Conservation (phyloP, 2,329 filamentous ascomycete genomes). For the Plenodomus lindquistii region DNA sequence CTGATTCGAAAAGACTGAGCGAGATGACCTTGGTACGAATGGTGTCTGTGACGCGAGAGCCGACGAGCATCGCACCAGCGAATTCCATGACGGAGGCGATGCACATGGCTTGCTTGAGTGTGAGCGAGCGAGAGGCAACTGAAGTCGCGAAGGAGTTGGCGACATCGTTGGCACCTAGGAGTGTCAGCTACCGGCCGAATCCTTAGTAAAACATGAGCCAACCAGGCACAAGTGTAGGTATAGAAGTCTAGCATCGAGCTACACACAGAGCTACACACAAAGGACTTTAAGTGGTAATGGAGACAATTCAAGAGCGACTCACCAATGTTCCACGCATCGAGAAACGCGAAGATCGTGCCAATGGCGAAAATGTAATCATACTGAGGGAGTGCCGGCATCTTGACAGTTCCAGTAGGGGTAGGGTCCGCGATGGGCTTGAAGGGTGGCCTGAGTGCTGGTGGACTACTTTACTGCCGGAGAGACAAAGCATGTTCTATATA, state of each 20-base stretch:
- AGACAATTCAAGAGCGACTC: slow-evolving; percentile 2
- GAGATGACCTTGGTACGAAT: slow-evolving; percentile 55
- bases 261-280: background rate
- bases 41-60: slow-evolving; percentile 49
- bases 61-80: slow-evolving; percentile 48
- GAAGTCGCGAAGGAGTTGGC: slow-evolving; percentile 56
- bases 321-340: slow-evolving; percentile 70
- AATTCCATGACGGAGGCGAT: slow-evolving; percentile 53
- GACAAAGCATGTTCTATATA: slow-evolving; percentile 20
- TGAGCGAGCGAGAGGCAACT: slow-evolving; percentile 53
- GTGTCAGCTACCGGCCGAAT: slow-evolving; percentile 1
- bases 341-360: slow-evolving; percentile 66
- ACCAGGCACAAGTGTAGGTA: background rate
- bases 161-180: slow-evolving; percentile 54
- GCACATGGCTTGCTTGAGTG: slow-evolving; percentile 53
- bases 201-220: background rate
- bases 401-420: slow-evolving; percentile 10
- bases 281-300: slow-evolving; percentile 1
- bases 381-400: slow-evolving; percentile 51
- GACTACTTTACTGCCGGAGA: background rate
- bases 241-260: slow-evolving; percentile 1
- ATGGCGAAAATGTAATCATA: slow-evolving; percentile 68
- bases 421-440: slow-evolving; percentile 8
- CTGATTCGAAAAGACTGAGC: slow-evolving; percentile 48
- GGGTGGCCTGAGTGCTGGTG: slow-evolving; percentile 9